Evolutionary conservation across 768 basidiomycete genomes (phyloP).

Genomic region (Termitomyces bulborhizus): DNA sequence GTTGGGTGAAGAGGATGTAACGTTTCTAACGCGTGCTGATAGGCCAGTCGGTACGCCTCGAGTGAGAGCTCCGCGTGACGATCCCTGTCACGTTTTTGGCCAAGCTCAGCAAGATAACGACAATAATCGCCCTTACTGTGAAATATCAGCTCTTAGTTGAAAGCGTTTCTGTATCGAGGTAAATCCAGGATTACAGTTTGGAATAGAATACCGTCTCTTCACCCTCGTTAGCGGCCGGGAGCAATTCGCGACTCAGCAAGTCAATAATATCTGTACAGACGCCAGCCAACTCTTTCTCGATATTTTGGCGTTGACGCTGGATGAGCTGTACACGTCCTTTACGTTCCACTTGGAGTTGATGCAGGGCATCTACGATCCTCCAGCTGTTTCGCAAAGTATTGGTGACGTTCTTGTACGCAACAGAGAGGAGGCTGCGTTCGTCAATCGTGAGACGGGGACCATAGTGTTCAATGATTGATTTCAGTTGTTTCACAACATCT

Average conservation of each 20-base stretch:
- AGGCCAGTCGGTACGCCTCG: constrained; percentile 80
- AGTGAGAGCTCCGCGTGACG: constrained; percentile 69
- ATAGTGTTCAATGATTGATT: constrained; percentile 60
- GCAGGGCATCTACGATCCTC: constrained; percentile 73
- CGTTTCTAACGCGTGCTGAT: constrained; percentile 72
- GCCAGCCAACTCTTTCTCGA: constrained; percentile 70
- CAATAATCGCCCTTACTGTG: constrained; percentile 70
- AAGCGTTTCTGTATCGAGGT: background rate
- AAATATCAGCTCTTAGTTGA: constrained; percentile 1
- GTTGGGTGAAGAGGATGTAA: constrained; percentile 81
- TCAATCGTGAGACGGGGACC: constrained; percentile 71
- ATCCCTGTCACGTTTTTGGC: constrained; percentile 62
- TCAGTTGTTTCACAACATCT: constrained; percentile 80
- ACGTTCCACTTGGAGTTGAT: constrained; percentile 51
- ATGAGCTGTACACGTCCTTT: constrained; percentile 58
- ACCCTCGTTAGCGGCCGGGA: constrained; percentile 53
- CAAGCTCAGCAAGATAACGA: constrained; percentile 86
- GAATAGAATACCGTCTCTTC: constrained; percentile 88
- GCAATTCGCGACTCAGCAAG: constrained; percentile 49
- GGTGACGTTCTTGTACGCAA: constrained; percentile 89
- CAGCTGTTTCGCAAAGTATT: constrained; percentile 80
- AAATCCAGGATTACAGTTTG: constrained; percentile 57
- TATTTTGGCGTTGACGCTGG: constrained; percentile 64
- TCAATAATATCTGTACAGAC: constrained; percentile 77
- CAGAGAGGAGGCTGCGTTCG: constrained; percentile 83